A percentile compares a stretch with the other conserved stretches of the same genome.
These are phyloP conservation scores for Neofusicoccum cordaticola DNA, from an alignment of 2,329 filamentous ascomycete genomes.

Conservation along the genomic window DNA sequence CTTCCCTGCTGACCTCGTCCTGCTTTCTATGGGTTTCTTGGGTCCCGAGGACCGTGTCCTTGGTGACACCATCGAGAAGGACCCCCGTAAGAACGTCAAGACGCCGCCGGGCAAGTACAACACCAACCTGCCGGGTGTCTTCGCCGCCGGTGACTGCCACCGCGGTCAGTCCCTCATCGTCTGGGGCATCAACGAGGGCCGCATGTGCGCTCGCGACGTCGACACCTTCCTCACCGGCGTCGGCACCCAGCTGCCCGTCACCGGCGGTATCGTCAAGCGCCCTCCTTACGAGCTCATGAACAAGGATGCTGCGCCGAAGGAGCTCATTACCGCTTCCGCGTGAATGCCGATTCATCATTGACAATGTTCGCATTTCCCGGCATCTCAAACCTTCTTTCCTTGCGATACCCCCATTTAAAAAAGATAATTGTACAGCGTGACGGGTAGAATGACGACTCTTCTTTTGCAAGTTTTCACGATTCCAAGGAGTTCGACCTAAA, in stretches of 20 bases:
- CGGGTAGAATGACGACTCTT: background rate
- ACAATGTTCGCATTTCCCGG: background rate
- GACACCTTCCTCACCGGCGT: conserved; percentile 79
- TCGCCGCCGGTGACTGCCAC: conserved; percentile 92
- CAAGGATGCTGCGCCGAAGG: conserved; percentile 38
- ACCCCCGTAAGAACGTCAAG: conserved; percentile 94
- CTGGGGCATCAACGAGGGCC: conserved; percentile 97
- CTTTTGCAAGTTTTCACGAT: background rate
- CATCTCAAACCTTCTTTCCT: conserved; percentile 6
- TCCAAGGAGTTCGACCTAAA: background rate
- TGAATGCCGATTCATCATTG: background rate
- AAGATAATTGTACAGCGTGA: conserved; percentile 10
- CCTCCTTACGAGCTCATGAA: conserved; percentile 68
- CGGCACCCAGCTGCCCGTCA: conserved; percentile 77
- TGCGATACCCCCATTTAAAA: conserved; percentile 7
- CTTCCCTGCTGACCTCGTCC: conserved; percentile 92
- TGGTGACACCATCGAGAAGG: conserved; percentile 85
- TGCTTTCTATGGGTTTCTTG: conserved; percentile 96
- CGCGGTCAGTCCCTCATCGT: conserved; percentile 94
- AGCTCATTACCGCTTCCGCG: conserved; percentile 39
- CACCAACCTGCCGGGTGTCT: conserved; percentile 84
- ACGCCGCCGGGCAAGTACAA: conserved; percentile 82
- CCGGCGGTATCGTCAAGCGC: conserved; percentile 87
- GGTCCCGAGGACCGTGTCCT: conserved; percentile 87
- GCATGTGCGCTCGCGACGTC: conserved; percentile 87